Evolutionary conservation across 1,284 basidiomycete species (phyloP).

Genomic region (Ustilago sp.): DNA sequence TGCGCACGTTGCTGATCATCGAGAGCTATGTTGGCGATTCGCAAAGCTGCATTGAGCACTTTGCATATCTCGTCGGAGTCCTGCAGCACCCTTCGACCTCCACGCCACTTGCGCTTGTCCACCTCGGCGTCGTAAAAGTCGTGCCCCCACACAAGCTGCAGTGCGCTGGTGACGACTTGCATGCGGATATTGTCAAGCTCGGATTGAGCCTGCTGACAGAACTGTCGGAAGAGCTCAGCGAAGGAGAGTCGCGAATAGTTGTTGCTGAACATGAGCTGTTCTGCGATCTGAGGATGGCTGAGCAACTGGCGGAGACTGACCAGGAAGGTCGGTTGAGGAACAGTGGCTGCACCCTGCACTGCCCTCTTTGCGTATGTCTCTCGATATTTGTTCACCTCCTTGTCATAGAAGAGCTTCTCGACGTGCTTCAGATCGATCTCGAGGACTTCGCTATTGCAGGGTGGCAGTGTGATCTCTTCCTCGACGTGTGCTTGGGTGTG

Average conservation of each 20-base stretch:
- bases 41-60: constrained; percentile 23
- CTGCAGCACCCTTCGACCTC: constrained; percentile 20
- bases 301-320: constrained; percentile 51
- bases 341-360: constrained; percentile 17
- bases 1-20: constrained; percentile 22
- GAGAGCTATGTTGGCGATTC: constrained; percentile 18
- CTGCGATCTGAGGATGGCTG: constrained; percentile 55
- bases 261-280: constrained; percentile 41
- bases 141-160: constrained; percentile 52
- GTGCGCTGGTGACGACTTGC: constrained; percentile 25
- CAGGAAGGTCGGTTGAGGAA: constrained; percentile 37
- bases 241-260: constrained; percentile 48
- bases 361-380: constrained; percentile 30
- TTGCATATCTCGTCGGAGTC: constrained; percentile 20
- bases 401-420: constrained; percentile 55
- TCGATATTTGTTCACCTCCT: constrained; percentile 44
- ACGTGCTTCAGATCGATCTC: constrained; percentile 51
- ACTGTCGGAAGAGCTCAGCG: constrained; percentile 42
- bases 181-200: constrained; percentile 42
- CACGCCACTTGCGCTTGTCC: constrained; percentile 40
- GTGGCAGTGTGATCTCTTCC: constrained; percentile 47
- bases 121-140: constrained; percentile 41
- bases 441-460: constrained; percentile 37
- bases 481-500: constrained; percentile 54
- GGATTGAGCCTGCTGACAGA: constrained; percentile 32